Evolutionary conservation across 2,329 filamentous ascomycete genomes (phyloP).

Genomic region (Curvularia lunata): DNA sequence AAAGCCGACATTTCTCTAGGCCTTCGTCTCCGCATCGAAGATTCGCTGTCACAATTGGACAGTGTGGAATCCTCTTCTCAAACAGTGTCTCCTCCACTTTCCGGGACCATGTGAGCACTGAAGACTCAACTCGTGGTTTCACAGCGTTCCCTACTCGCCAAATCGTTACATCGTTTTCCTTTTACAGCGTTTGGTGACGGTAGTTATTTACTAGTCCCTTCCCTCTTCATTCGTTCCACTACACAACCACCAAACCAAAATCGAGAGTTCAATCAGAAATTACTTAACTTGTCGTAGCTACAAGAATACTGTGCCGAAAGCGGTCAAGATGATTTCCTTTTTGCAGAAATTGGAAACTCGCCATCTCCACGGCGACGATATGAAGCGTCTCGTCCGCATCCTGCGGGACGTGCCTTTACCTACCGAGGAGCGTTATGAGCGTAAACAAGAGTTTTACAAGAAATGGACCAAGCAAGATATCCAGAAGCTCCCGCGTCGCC

Average conservation of each 20-base stretch:
- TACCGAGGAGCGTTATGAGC: neutral
- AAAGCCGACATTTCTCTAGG: too few species aligned
- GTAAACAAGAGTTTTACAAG: constrained; percentile 12
- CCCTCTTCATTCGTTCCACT: constrained; percentile 4
- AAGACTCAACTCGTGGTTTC: neutral
- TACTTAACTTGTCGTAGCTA: neutral
- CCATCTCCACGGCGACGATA: constrained; percentile 30
- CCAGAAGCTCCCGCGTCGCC: constrained; percentile 28
- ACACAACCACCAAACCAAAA: neutral
- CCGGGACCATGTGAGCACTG: neutral
- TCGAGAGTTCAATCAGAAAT: too few species aligned
- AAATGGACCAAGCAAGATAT: constrained; percentile 22
- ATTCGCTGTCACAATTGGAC: neutral
- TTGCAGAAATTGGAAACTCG: constrained; percentile 21
- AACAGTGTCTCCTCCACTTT: neutral
- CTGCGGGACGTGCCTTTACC: constrained; percentile 20
- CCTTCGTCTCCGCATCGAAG: neutral
- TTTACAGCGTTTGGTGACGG: constrained; percentile 11
- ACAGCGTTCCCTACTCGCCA: neutral
- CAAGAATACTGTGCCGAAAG: neutral
- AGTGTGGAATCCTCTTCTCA: neutral
- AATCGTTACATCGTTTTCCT: neutral
- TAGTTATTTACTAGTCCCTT: constrained; percentile 1
- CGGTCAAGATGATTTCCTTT: constrained; percentile 17
- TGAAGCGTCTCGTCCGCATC: constrained; percentile 33